Conservation (phyloP, 176 grass and related monocot genomes). For the Zea luxurians region DNA sequence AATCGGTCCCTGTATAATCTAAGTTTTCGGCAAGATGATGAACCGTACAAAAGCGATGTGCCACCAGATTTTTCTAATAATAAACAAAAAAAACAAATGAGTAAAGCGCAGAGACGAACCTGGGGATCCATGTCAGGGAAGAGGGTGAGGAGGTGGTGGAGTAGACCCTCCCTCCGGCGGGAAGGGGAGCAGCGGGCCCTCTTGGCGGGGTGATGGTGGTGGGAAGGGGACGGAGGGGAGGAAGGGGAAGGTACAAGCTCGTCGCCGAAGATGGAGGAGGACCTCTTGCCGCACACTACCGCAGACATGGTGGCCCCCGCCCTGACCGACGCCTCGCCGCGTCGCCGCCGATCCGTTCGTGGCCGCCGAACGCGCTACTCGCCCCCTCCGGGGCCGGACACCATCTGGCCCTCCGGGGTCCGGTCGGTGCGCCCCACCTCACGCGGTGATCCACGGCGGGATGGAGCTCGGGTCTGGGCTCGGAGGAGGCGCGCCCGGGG, state of each 20-base stretch:
- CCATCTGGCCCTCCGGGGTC: conserved; percentile 49
- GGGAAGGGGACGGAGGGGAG: conserved; percentile 39
- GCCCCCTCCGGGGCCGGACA: conserved; percentile 40
- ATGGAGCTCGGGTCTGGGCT: not conserved
- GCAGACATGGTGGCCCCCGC: conserved; percentile 84
- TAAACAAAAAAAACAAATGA: not conserved
- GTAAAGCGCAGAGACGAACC: conserved; percentile 25
- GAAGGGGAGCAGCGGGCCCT: conserved; percentile 62
- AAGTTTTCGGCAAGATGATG: not conserved
- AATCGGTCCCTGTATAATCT: not conserved
- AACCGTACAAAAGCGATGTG: not conserved
- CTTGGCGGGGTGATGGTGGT: conserved; percentile 51
- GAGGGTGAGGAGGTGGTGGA: conserved; percentile 24
- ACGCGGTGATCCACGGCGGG: conserved; percentile 46
- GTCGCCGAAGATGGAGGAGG: conserved; percentile 74
- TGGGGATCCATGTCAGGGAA: conserved; percentile 87
- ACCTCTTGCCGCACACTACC: conserved; percentile 97
- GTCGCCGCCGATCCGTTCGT: conserved; percentile 42
- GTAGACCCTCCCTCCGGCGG: conserved; percentile 48
- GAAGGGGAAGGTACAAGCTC: conserved; percentile 45
- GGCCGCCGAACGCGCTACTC: conserved; percentile 28
- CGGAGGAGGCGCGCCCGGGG: conserved; percentile 5
- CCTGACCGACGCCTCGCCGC: conserved; percentile 10
- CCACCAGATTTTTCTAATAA: conserved; percentile 8
- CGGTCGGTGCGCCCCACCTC: conserved; percentile 28